Evolutionary conservation across 352 stramenopile genomes (phyloP).

Genomic region (Pilasporangium apinafurcum): DNA sequence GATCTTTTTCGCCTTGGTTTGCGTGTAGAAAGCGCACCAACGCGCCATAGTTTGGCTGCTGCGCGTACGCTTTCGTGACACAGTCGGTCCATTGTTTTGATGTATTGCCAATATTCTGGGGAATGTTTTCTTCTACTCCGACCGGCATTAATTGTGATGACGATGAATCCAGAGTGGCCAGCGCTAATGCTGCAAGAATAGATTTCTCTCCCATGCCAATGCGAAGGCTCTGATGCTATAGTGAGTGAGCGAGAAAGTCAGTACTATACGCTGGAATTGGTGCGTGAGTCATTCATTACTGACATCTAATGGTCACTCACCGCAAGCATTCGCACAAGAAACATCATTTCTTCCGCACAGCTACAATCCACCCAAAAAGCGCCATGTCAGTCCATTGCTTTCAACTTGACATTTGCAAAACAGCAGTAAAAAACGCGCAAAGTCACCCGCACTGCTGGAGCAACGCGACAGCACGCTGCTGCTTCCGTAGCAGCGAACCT

Average conservation of each 20-base stretch:
- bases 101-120: not conserved
- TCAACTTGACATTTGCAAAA: not conserved
- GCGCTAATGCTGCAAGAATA: constrained; percentile 57
- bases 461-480: constrained; percentile 48
- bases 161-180: constrained; percentile 19
- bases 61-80: constrained; percentile 60
- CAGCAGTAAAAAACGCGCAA: not conserved
- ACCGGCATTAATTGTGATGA: not conserved
- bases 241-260: not conserved
- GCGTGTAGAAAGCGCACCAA: constrained; percentile 36
- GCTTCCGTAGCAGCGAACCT: constrained; percentile 51
- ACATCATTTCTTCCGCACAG: constrained; percentile 49
- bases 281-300: not conserved
- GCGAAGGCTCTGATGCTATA: constrained; percentile 75
- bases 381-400: not conserved
- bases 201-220: constrained; percentile 82
- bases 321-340: constrained; percentile 66
- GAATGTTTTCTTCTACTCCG: not conserved
- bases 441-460: constrained; percentile 41
- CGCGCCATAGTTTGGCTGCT: constrained; percentile 55
- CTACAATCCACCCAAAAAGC: constrained; percentile 10
- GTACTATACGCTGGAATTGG: not conserved
- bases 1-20: constrained; percentile 13
- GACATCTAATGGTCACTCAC: constrained; percentile 19
- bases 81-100: constrained; percentile 48